A percentile compares a stretch with the other conserved stretches of the same genome.
Evolutionary conservation across 2,329 filamentous ascomycete genomes (phyloP).

Genomic region (Arthrocladium fulminans): DNA sequence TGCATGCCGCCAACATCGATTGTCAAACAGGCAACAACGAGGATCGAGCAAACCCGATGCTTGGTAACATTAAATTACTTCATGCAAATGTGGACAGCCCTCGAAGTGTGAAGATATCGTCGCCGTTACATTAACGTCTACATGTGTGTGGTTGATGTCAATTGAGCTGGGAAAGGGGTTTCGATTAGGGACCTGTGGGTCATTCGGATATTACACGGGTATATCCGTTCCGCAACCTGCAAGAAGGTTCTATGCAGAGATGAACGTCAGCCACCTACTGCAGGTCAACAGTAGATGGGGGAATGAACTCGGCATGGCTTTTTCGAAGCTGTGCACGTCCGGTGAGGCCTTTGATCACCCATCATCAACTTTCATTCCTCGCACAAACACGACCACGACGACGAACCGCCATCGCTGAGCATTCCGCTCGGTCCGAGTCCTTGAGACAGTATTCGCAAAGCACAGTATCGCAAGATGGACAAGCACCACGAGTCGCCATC

Average conservation of each 20-base stretch:
- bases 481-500: conserved; percentile 69
- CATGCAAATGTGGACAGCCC: too few species aligned
- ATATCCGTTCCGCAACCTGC: neutral
- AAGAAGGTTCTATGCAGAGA: conserved; percentile 5
- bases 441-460: neutral
- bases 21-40: too few species aligned
- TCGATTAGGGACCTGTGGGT: too few species aligned
- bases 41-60: too few species aligned
- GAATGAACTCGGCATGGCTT: conserved; percentile 8
- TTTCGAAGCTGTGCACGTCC: neutral
- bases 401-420: conserved; percentile 44
- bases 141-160: too few species aligned
- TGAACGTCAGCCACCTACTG: too few species aligned
- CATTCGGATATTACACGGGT: neutral
- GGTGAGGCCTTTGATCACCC: neutral
- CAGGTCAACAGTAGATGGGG: neutral
- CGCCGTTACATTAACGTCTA: too few species aligned
- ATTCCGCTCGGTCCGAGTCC: conserved; percentile 12
- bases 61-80: too few species aligned
- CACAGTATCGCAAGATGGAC: conserved; percentile 24
- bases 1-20: too few species aligned
- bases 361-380: conserved; percentile 37
- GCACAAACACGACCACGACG: conserved; percentile 47
- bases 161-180: too few species aligned
- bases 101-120: too few species aligned